Percentiles rank a stretch among this genome's conserved stretches.
Evolutionary conservation across 352 stramenopile species (phyloP).

Genomic region (Phytophthora pini): DNA sequence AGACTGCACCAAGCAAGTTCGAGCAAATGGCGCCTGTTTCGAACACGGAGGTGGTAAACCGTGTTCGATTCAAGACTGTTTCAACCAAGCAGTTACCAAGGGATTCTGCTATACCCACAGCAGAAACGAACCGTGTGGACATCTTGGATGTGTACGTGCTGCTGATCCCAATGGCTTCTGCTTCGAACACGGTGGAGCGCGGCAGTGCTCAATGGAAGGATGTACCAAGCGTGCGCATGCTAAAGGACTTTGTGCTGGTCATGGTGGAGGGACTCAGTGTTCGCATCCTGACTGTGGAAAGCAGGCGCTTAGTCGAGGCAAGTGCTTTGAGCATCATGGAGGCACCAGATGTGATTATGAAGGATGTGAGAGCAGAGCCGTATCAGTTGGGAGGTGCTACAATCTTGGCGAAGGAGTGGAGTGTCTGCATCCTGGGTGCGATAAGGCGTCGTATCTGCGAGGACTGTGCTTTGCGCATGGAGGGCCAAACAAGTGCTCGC

Average conservation of each 20-base stretch:
- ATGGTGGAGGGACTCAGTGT: slow-evolving; percentile 53
- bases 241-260: slow-evolving; percentile 54
- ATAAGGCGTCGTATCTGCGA: slow-evolving; percentile 28
- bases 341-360: slow-evolving; percentile 51
- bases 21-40: slow-evolving; percentile 3
- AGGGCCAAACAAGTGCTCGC: slow-evolving; percentile 46
- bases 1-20: slow-evolving; percentile 61
- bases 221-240: slow-evolving; percentile 64
- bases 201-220: slow-evolving; percentile 58
- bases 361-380: slow-evolving; percentile 32
- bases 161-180: slow-evolving; percentile 61
- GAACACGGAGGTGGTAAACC: slow-evolving; percentile 5
- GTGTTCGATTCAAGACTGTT: slow-evolving; percentile 1
- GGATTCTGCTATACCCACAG: slow-evolving; percentile 5
- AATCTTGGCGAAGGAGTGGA: slow-evolving; percentile 9
- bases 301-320: slow-evolving; percentile 46
- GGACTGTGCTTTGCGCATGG: slow-evolving; percentile 57
- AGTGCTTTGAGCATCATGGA: slow-evolving; percentile 66
- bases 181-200: slow-evolving; percentile 71
- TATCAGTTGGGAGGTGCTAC: slow-evolving; percentile 21
- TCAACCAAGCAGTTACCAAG: slow-evolving; percentile 2
- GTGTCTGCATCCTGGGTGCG: slow-evolving; percentile 11
- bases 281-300: slow-evolving; percentile 48
- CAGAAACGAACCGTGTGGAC: not conserved
- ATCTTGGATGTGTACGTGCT: not conserved